Evolutionary conservation across 257 asterid species (phyloP), one percentile per base, ranked within the genome.

Genomic region (Nicotiana obtusifolia): DNA sequence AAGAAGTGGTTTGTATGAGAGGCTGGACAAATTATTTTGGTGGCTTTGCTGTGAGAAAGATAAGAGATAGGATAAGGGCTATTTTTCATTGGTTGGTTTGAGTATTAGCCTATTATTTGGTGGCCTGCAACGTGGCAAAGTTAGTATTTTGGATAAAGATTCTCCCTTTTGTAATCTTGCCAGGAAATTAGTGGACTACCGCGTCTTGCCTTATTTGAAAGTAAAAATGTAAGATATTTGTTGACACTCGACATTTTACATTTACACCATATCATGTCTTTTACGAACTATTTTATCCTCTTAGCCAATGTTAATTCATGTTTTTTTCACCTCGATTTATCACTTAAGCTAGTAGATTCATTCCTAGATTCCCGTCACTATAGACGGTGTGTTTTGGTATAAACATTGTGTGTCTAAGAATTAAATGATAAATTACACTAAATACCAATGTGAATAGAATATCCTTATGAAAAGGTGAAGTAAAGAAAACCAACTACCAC

Each of bases 31-130:
- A 77, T 75, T 82, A 68, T 82, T 59, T 76, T 88, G 89, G 91
- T 89, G 93, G 95, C 77, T 83, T 87, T 77, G 91, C 35, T 71
- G 54, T 20, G 83, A 83, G 88, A 80, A 80, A 84, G 97, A 91
- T 91, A 91, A 88, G 93, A 80, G 86, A 91, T 90, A 83, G 95
- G 97, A 94, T 93, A 90, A 91, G 93, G 87, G 78, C 57, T 49
- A 49, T 82, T 85, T 20, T 83, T 81, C 87, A 91, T 93, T 91
- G 97, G 97, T 80, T 82, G 80, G 26, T 37, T 81, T 37, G 41
- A 66, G 78, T 16, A 79, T n/a, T 0, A 84, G 66, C 73, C 61
- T 33, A 77, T 85, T 88, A 87, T 17, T 89, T 64, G 80, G 19
- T 82, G 54, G 81, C n/a, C 24, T 64, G 91, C 92, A 91, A 90